Base-by-base conservation (phyloP, 495 filamentous ascomycete species). In the Margaritispora aquatica region DNA sequence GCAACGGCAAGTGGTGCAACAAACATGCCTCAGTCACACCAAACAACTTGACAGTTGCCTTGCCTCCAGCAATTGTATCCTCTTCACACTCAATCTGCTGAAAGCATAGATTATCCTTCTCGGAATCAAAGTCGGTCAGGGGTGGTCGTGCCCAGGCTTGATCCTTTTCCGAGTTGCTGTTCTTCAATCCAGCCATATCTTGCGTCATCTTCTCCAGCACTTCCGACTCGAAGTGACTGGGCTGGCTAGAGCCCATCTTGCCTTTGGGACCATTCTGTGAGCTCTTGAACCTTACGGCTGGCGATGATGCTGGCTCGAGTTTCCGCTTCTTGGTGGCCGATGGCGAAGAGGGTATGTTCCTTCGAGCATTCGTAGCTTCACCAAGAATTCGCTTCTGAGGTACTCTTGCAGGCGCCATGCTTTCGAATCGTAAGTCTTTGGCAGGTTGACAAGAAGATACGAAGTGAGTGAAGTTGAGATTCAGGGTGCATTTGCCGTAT, bases 1-100 rank as follows among this genome's bases (percentile, higher is more conserved):
- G 23, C 26, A 24, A 10, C 9, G 17, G 31, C 27, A 44, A n/a
- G 38, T 15, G 38, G 19, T 49, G 10, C 41, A 22, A 51, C 24
- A 54, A n/a, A 58, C 67, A 51, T 75, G 87, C 87, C 79, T 94
- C 89, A n/a, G 93, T 97, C n/a, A 97, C 90, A 65, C 94, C 94
- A 71, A 97, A 99, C 15, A 99, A 80, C 72, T 90, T 90, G 59
- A 97, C 80, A 0, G 88, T 83, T 1, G 88, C 76, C 66, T 81
- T 85, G 19, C 88, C 89, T 59, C 86, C 85, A 70, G 79, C 66
- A 5, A 96, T 63, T 2, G 81, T 84, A 20, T 94, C 92, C 71
- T 97, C 93, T 65, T 97, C 93, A 3, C 84, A 87, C 63, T 99
- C 94, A 69, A 99, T 97, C 68, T 95, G 89, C 72, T 97, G 94